These are phyloP conservation scores for Allium fistulosum DNA, from an alignment of 106 monocot species.

Conservation along the genomic window DNA sequence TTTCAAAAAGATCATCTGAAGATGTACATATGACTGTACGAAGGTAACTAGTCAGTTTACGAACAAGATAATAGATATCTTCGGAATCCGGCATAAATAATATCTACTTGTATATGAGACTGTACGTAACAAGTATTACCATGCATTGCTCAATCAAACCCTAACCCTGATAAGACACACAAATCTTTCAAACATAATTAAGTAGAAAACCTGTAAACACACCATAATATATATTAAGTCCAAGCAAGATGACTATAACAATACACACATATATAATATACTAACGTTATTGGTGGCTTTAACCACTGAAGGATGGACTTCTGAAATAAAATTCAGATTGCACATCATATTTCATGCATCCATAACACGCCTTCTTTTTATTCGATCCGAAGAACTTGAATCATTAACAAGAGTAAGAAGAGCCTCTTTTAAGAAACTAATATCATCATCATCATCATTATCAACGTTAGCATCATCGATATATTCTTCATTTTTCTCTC, in stretches of 20 bases:
- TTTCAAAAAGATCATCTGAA: too few relatives aligned
- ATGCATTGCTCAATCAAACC: not conserved
- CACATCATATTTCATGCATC: constrained; percentile 3
- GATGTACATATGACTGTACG: too few relatives aligned
- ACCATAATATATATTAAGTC: not conserved
- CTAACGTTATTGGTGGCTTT: not conserved
- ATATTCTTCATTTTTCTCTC: constrained; percentile 16
- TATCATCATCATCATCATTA: constrained; percentile 6
- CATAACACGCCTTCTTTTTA: constrained; percentile 31
- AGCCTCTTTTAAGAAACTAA: constrained; percentile 32
- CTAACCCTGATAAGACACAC: constrained; percentile 1
- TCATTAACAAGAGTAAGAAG: constrained; percentile 40
- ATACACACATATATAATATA: not conserved
- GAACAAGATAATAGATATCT: too few relatives aligned
- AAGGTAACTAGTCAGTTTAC: too few relatives aligned
- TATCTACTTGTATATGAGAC: too few relatives aligned
- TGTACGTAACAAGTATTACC: too few relatives aligned
- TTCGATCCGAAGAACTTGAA: constrained; percentile 17
- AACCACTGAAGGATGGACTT: too few relatives aligned
- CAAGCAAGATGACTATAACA: not conserved
- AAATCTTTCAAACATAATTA: not conserved
- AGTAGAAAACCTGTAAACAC: not conserved
- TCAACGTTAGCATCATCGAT: not conserved
- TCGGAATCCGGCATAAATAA: too few relatives aligned
- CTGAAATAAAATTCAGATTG: too few relatives aligned